Conservation (phyloP, 257 asterid species). For the Gynochthodes officinalis region DNA sequence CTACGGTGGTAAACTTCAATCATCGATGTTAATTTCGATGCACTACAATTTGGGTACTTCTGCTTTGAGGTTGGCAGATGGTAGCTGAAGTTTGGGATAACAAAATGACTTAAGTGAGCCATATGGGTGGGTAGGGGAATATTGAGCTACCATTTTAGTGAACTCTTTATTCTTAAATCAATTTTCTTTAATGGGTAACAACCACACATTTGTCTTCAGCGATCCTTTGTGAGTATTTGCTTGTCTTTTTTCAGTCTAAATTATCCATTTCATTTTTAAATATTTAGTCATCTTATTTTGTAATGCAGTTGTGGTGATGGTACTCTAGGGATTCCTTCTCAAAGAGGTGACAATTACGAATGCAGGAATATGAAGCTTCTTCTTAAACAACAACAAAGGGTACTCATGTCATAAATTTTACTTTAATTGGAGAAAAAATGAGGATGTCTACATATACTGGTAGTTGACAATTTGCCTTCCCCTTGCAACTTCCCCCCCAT, state of each 20-base stretch:
- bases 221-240: background rate
- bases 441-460: background rate
- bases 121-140: background rate
- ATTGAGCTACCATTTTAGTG: background rate
- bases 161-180: background rate
- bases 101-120: background rate
- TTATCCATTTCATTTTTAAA: background rate
- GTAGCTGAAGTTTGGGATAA: background rate
- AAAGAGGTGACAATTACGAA: slow-evolving; percentile 88
- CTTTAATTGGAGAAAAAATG: background rate
- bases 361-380: slow-evolving; percentile 99
- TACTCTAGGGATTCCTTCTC: slow-evolving; percentile 76
- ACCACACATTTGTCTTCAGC: background rate
- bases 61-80: background rate
- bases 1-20: background rate
- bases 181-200: background rate
- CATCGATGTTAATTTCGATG: background rate
- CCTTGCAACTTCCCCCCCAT: background rate
- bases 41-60: background rate
- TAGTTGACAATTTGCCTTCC: background rate
- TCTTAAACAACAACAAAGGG: slow-evolving; percentile 90
- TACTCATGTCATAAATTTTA: slow-evolving; percentile 30
- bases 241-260: background rate
- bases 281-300: slow-evolving; percentile 16
- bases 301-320: slow-evolving; percentile 94